Evolutionary conservation across 2,329 filamentous ascomycete genomes (phyloP), one percentile per base, ranked within the genome.

Genomic region (Diplocarpon mali): DNA sequence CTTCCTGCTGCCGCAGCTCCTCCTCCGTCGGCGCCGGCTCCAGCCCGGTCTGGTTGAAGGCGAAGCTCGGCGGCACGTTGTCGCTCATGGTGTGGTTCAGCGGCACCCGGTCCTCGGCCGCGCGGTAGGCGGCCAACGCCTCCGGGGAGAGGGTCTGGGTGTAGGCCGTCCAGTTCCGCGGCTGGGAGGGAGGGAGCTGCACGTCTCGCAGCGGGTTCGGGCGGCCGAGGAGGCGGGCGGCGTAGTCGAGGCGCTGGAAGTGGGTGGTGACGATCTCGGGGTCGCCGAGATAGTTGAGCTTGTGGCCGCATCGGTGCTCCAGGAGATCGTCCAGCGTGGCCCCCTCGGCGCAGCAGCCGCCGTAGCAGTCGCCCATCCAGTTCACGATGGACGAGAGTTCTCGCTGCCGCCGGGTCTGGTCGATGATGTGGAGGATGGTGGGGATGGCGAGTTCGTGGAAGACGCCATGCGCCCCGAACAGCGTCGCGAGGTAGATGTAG

Each of bases 391-490:
- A 38, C 2, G 32, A 32, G 8, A 37, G 31, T 3, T 43, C 37
- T 12, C 20, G 38, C 10, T 20, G 9, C 29, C 54, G 50, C 11
- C 53, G 48, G 20, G 50, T 56, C 15, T 54, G 38, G 40, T 62
- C 58, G 37, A 63, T 59, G 38, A 63, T 60, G 38, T 57, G 56
- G 9, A 60, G 17, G 41, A 62, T 62, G 11, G 58, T 60, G 5
- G 60, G 60, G n/a, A 60, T 55, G 8, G 59, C 59, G 12, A 62
- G 48, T 41, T 63, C 60, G 49, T 62, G 60, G 43, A 62, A 61
- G 10, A 56, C 46, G 3, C 48, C 44, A 15, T 48, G 48, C 29
- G 48, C 51, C 9, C 39, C 50, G 42, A 57, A 60, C 8, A 61
- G 40, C n/a, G 50, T 42, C 8, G 54, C 41, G 2, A 63, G 52